Evolutionary conservation across 129 eudicot species (phyloP), one percentile per base, ranked within the genome.

Genomic region (Gnaphalium uliginosum): DNA sequence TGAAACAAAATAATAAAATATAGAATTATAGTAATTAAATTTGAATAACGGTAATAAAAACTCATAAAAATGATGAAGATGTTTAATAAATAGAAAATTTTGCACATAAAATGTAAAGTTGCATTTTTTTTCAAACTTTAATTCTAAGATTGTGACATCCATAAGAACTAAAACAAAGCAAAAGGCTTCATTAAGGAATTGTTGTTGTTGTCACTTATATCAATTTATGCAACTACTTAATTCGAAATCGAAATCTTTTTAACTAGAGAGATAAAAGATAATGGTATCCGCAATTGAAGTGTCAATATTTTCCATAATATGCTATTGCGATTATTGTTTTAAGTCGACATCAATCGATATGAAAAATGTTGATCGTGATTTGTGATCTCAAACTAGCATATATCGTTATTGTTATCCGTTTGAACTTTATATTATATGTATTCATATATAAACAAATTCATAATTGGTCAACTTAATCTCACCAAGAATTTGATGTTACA

Each of bases 341-440:
- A 69, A 59, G 82, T 78, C 82, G 50, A 46, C 76, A 78, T 78
- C 82, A 18, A 78, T 59, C 24, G 61, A 77, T 77, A 61, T 69
- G 51, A 68, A 59, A 69, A 78, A 4, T 22, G n/a, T 57, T 68
- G 81, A 77, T 77, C 29, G 41, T 77, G 69, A 77, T 59, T 43
- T 77, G 48, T 68, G 54, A 59, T 11, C 68, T 69, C 11, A 19
- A 57, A 53, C 48, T 74, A 63, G 72, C 64, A 75, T 75, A 75
- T 48, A 75, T 74, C 46, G 63, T 74, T 66, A 30, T 75, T 77
- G 50, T 66, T 66, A 66, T 65, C 24, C 33, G 1, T 35, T 65
- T 64, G 30, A 64, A 64, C 23, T 32, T 33, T 32, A 3, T 35
- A 33, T 63, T 63, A 19, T 23, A 59, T 59, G 23, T 58, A 24